phyloP scores from a whole-genome alignment of 2,329 filamentous ascomycete genomes.

The Colletotrichum sp. region DNA sequence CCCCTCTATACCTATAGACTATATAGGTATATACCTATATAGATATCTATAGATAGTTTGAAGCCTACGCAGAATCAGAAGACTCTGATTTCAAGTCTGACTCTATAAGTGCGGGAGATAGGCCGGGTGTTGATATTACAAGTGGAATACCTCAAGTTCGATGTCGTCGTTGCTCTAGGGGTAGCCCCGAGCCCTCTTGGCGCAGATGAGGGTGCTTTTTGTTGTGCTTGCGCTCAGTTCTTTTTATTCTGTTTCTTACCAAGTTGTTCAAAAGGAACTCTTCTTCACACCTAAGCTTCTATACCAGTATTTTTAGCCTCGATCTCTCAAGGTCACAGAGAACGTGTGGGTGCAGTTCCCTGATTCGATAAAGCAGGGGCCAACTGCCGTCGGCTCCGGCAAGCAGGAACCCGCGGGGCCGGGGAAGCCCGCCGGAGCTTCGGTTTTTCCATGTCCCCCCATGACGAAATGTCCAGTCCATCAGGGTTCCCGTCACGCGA shows the following conservation, averaged over 20 bases:
- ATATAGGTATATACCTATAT: too few species aligned
- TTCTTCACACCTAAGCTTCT: not conserved
- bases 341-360: not conserved
- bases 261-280: not conserved
- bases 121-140: not conserved
- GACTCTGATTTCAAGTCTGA: not conserved
- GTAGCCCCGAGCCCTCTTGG: not conserved
- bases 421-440: not conserved
- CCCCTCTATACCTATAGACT: too few species aligned
- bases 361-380: not conserved
- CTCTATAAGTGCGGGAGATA: not conserved
- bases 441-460: conserved; percentile 9
- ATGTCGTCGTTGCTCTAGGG: not conserved
- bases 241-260: not conserved
- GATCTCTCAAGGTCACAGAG: not conserved
- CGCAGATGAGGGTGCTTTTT: not conserved
- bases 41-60: too few species aligned
- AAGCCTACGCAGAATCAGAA: not conserved
- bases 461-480: not conserved
- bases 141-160: not conserved
- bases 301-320: not conserved
- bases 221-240: not conserved
- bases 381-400: not conserved
- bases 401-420: not conserved
- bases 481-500: conserved; percentile 17